Evolutionary conservation across 495 filamentous ascomycete genomes (phyloP).

Genomic region (Penicillium ochrochloron): DNA sequence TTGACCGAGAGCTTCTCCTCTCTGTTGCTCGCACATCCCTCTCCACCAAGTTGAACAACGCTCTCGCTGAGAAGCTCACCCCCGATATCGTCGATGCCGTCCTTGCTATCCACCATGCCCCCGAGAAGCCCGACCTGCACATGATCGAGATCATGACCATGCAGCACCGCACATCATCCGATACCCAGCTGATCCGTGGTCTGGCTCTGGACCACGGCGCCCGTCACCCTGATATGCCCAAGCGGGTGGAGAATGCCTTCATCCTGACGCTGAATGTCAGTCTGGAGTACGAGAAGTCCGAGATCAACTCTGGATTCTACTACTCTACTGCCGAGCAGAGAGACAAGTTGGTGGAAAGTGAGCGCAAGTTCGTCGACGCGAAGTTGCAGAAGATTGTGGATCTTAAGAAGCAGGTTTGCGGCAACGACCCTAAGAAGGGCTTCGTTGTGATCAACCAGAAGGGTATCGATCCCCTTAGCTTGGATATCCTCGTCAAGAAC

Average conservation of each 20-base stretch:
- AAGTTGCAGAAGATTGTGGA: conserved; percentile 98
- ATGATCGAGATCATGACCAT: conserved; percentile 99
- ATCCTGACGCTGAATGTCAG: conserved; percentile 97
- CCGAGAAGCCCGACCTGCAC: conserved; percentile 92
- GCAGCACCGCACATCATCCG: conserved; percentile 95
- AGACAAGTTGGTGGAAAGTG: conserved; percentile 96
- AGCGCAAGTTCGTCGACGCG: conserved; percentile 92
- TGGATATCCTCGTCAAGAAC: conserved; percentile 97
- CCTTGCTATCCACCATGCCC: conserved; percentile 86
- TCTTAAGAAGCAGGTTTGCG: conserved; percentile 97
- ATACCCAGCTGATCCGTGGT: conserved; percentile 93
- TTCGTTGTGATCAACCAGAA: conserved; percentile 99
- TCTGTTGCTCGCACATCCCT: conserved; percentile 94
- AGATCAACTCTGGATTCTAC: conserved; percentile 99
- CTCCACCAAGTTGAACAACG: conserved; percentile 88
- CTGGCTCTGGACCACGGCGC: conserved; percentile 95
- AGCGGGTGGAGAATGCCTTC: conserved; percentile 90
- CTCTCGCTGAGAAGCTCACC: conserved; percentile 87
- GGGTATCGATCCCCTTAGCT: conserved; percentile 93
- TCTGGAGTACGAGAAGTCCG: conserved; percentile 97
- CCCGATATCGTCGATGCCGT: conserved; percentile 96
- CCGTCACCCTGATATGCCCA: conserved; percentile 97
- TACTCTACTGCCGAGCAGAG: conserved; percentile 96
- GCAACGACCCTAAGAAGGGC: conserved; percentile 89
- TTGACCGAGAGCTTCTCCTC: conserved; percentile 91